These are phyloP conservation scores for Acacia melanoxylon DNA, from an alignment of 306 rosid species.

Conservation along the genomic window DNA sequence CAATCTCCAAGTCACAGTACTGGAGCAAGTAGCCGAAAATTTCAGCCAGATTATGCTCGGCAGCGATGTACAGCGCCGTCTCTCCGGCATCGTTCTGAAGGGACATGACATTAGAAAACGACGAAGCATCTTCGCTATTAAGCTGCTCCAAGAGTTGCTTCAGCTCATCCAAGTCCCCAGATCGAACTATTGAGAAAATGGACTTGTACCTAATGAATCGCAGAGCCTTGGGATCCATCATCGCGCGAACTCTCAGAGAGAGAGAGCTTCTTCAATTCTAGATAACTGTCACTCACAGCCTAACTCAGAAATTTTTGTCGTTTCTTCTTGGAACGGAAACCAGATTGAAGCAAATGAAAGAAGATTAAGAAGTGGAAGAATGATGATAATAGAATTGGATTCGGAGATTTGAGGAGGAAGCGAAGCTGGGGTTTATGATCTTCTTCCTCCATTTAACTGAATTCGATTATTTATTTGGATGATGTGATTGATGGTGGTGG, in stretches of 20 bases:
- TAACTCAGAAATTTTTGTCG: background rate
- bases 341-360: background rate
- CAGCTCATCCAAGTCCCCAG: constrained; percentile 61
- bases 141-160: constrained; percentile 48
- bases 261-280: background rate
- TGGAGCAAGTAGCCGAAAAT: constrained; percentile 61
- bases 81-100: constrained; percentile 81
- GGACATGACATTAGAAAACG: constrained; percentile 60
- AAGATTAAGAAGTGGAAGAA: background rate
- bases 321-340: background rate
- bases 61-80: constrained; percentile 71
- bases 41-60: constrained; percentile 51
- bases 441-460: background rate
- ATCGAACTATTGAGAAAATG: constrained; percentile 74
- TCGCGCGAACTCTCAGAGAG: background rate
- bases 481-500: constrained; percentile 5
- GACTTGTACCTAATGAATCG: constrained; percentile 72
- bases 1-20: constrained; percentile 52
- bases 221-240: constrained; percentile 65
- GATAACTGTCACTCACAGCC: background rate
- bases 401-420: background rate
- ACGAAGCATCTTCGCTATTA: constrained; percentile 45
- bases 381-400: background rate
- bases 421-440: background rate
- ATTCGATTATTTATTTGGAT: constrained; percentile 1